Evolutionary conservation across 2,329 filamentous ascomycete genomes (phyloP).

Genomic region (Alternaria tenuissima): DNA sequence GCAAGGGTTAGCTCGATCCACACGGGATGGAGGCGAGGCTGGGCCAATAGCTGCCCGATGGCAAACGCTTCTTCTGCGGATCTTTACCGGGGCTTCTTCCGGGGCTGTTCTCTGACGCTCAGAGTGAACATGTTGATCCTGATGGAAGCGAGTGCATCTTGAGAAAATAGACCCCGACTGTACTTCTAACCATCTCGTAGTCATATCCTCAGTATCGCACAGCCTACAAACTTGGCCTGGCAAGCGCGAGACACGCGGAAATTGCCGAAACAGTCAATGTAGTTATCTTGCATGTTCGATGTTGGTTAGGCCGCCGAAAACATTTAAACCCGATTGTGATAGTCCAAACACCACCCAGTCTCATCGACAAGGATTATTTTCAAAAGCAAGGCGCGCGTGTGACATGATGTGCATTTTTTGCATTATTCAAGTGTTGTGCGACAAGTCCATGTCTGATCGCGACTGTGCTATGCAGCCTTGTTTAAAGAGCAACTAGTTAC

Average conservation of each 20-base stretch:
- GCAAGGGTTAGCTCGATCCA: conserved; percentile 16
- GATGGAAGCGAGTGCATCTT: not conserved
- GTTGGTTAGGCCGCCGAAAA: conserved; percentile 3
- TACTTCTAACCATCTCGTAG: not conserved
- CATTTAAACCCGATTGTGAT: conserved; percentile 1
- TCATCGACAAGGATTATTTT: conserved; percentile 4
- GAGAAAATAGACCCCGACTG: not conserved
- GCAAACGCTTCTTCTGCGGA: conserved; percentile 19
- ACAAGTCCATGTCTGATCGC: not conserved
- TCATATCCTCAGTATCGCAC: not conserved
- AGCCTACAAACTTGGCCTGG: not conserved
- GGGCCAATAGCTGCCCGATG: conserved; percentile 13
- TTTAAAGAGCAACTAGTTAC: not conserved
- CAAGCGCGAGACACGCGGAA: not conserved
- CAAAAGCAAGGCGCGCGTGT: conserved; percentile 6
- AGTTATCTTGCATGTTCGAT: conserved; percentile 5
- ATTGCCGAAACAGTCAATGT: not conserved
- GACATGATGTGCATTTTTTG: conserved; percentile 3
- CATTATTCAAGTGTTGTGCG: conserved; percentile 7
- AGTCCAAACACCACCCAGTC: conserved; percentile 4
- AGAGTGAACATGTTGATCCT: not conserved
- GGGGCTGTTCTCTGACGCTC: conserved; percentile 4
- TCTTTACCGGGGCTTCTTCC: conserved; percentile 14
- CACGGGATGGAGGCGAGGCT: conserved; percentile 17
- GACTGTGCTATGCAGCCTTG: not conserved